Evolutionary conservation across 2,329 filamentous ascomycete genomes (phyloP).

Genomic region (Huntiella savannae): DNA sequence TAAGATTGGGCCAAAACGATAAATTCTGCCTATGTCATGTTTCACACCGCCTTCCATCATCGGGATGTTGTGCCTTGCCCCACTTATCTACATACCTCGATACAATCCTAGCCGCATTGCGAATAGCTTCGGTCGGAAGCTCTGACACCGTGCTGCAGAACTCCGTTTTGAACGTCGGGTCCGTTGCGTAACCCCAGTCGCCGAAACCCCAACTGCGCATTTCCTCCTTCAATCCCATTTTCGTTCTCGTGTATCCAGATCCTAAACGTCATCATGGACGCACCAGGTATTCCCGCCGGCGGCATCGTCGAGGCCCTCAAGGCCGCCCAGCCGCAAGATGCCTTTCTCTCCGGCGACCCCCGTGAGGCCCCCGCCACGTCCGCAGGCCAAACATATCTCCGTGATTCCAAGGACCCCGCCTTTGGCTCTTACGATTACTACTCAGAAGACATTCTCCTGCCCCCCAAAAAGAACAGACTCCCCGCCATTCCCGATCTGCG

Average conservation of each 20-base stretch:
- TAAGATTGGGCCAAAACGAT: too few species aligned
- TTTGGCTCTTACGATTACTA: conserved; percentile 40
- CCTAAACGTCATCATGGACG: conserved; percentile 1
- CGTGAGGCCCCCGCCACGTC: conserved; percentile 9
- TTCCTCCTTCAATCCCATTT: not conserved
- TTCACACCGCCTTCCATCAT: too few species aligned
- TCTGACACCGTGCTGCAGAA: too few species aligned
- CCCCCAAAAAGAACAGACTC: conserved; percentile 27
- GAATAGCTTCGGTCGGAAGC: too few species aligned
- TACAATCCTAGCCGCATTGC: too few species aligned
- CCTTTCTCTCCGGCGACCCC: conserved; percentile 9
- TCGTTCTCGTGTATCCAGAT: not conserved
- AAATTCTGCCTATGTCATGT: too few species aligned
- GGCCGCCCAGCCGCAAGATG: conserved; percentile 10
- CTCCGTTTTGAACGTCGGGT: too few species aligned
- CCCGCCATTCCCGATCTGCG: conserved; percentile 68
- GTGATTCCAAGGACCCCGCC: conserved; percentile 6
- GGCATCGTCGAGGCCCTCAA: conserved; percentile 11
- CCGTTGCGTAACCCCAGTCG: too few species aligned
- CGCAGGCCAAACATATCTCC: conserved; percentile 5
- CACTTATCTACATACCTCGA: too few species aligned
- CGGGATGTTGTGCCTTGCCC: too few species aligned
- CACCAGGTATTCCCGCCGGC: conserved; percentile 1
- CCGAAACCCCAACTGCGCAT: too few species aligned
- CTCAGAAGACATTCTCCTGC: conserved; percentile 47